phyloP scores from a whole-genome alignment of 768 basidiomycete genomes.

The Phlegmacium glaucopus region DNA sequence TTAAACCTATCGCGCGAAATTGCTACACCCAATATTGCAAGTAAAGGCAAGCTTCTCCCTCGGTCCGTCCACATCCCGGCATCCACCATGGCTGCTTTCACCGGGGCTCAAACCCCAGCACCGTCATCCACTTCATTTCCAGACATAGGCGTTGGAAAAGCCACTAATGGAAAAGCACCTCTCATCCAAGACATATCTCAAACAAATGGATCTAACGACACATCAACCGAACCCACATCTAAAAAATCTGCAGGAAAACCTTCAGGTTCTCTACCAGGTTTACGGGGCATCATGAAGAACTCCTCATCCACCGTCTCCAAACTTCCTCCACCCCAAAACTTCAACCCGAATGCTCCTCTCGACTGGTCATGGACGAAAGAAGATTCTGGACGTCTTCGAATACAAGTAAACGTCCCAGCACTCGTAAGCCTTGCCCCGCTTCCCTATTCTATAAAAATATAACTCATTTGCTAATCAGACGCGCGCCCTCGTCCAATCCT shows the following conservation, averaged over 20 bases:
- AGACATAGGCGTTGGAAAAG: neutral
- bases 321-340: neutral
- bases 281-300: constrained; percentile 41
- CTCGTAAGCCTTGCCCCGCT: constrained; percentile 47
- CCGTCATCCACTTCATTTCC: neutral
- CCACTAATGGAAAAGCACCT: constrained; percentile 12
- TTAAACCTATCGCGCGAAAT: constrained; percentile 67
- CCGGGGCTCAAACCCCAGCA: constrained; percentile 6
- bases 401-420: constrained; percentile 51
- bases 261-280: constrained; percentile 13
- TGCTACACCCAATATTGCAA: constrained; percentile 70
- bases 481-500: constrained; percentile 36
- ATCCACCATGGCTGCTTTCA: constrained; percentile 23
- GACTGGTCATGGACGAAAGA: constrained; percentile 55
- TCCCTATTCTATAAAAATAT: neutral
- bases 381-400: constrained; percentile 35
- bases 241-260: constrained; percentile 18
- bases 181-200: constrained; percentile 44
- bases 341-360: constrained; percentile 22
- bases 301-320: constrained; percentile 3
- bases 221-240: constrained; percentile 13
- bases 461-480: constrained; percentile 33
- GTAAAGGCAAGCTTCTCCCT: constrained; percentile 65
- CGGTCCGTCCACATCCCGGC: constrained; percentile 57
- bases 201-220: constrained; percentile 6